A percentile compares a stretch with the other conserved stretches of the same genome.
Conservation (phyloP, 257 asterid genomes). For the Pogostemon cablin region DNA sequence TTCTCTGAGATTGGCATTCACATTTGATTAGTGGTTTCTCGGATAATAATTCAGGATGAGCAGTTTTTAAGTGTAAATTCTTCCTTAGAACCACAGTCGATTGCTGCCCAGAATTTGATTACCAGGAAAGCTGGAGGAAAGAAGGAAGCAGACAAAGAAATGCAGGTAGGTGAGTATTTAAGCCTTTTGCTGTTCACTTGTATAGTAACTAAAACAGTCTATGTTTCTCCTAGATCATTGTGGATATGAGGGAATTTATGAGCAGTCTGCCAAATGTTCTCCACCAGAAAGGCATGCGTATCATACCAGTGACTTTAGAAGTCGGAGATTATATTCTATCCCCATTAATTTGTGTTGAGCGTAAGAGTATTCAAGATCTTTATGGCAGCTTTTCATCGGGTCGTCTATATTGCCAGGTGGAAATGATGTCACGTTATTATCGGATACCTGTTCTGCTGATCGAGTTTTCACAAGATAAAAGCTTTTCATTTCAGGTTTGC, state of each 20-base stretch:
- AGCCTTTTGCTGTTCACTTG: constrained; percentile 19
- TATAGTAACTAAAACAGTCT: constrained; percentile 14
- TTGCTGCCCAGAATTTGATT: constrained; percentile 59
- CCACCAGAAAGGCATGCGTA: constrained; percentile 91
- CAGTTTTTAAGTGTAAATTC: constrained; percentile 56
- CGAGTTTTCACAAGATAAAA: constrained; percentile 96
- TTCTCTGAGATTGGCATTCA: constrained; percentile 14
- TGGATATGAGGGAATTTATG: constrained; percentile 99
- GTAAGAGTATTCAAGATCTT: constrained; percentile 96
- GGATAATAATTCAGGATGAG: constrained; percentile 62
- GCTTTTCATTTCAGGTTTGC: constrained; percentile 96
- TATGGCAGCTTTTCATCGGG: constrained; percentile 95
- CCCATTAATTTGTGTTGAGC: constrained; percentile 92
- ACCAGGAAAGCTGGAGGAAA: constrained; percentile 97
- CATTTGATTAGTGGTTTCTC: constrained; percentile 28
- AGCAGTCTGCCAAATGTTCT: constrained; percentile 98
- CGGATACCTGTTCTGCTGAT: constrained; percentile 92
- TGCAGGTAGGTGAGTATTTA: constrained; percentile 62
- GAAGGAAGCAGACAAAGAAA: constrained; percentile 76
- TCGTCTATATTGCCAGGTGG: constrained; percentile 91
- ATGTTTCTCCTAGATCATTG: constrained; percentile 65
- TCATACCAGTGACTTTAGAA: constrained; percentile 92
- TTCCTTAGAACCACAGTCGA: constrained; percentile 63
- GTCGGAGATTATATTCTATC: constrained; percentile 96
- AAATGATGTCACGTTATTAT: constrained; percentile 97